These are phyloP conservation scores for Staphylotrichum longicolle DNA, from an alignment of 495 filamentous ascomycete species.

Conservation along the genomic window DNA sequence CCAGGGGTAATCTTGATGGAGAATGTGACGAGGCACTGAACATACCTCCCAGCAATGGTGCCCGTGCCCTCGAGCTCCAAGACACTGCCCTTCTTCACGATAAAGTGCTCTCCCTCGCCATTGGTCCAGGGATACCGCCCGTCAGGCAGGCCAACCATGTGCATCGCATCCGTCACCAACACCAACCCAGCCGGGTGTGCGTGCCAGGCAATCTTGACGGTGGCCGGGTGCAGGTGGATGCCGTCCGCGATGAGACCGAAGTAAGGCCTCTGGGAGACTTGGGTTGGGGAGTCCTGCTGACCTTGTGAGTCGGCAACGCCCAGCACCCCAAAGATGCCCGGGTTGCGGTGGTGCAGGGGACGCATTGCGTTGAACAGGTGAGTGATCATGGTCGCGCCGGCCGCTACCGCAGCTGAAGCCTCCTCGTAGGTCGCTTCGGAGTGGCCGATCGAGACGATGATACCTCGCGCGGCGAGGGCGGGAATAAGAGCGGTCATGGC, in stretches of 20 bases:
- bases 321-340: slow-evolving; percentile 77
- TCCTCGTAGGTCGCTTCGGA: slow-evolving; percentile 76
- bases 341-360: slow-evolving; percentile 79
- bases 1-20: background rate
- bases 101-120: slow-evolving; percentile 58
- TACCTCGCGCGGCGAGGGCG: slow-evolving; percentile 55
- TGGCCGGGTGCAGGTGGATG: slow-evolving; percentile 64
- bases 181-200: slow-evolving; percentile 62
- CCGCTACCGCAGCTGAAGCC: slow-evolving; percentile 60
- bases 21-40: slow-evolving; percentile 4
- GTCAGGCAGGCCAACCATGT: slow-evolving; percentile 66
- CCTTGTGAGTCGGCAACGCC: slow-evolving; percentile 41
- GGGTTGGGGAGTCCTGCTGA: slow-evolving; percentile 24
- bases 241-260: slow-evolving; percentile 68
- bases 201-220: slow-evolving; percentile 60
- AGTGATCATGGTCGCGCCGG: slow-evolving; percentile 79
- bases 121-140: slow-evolving; percentile 79
- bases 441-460: slow-evolving; percentile 77
- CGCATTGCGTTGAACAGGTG: slow-evolving; percentile 91
- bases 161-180: slow-evolving; percentile 68
- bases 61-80: slow-evolving; percentile 67
- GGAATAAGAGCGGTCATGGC: slow-evolving; percentile 61
- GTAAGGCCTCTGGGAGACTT: slow-evolving; percentile 44
- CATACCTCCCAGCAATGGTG: slow-evolving; percentile 66
- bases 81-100: slow-evolving; percentile 62